phyloP scores from a whole-genome alignment of 805 yeast genomes.

The Diddensiella caesifluorescens region DNA sequence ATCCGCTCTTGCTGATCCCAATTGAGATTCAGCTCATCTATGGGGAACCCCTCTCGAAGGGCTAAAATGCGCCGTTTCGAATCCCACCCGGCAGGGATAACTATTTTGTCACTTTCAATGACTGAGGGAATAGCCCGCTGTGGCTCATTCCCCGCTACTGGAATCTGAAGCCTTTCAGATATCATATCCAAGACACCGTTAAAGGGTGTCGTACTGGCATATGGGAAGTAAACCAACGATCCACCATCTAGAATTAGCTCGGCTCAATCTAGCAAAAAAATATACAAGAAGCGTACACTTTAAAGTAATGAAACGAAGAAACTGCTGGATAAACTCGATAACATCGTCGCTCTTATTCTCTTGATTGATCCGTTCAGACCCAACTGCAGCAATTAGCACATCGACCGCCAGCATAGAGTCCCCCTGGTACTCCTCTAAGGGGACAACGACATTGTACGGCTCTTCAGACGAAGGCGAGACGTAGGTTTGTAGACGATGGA shows the following conservation, averaged over 20 bases:
- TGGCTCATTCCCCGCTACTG: conserved; percentile 16
- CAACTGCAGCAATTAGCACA: conserved; percentile 22
- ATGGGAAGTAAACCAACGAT: conserved; percentile 12
- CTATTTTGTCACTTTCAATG: conserved; percentile 21
- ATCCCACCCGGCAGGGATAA: conserved; percentile 35
- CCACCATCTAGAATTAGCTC: conserved; percentile 8
- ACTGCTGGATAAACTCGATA: conserved; percentile 29
- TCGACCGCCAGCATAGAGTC: conserved; percentile 28
- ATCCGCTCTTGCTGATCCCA: conserved; percentile 21
- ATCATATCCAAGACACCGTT: conserved; percentile 14
- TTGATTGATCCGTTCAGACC: conserved; percentile 14
- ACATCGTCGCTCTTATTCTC: conserved; percentile 19
- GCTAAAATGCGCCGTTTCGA: conserved; percentile 28
- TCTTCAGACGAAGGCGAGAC: conserved; percentile 7
- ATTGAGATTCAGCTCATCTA: conserved; percentile 18
- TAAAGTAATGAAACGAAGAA: conserved; percentile 24
- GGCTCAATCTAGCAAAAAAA: neutral
- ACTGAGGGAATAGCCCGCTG: conserved; percentile 20
- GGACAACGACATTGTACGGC: conserved; percentile 20
- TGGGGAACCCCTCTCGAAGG: conserved; percentile 24
- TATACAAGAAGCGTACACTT: conserved; percentile 18
- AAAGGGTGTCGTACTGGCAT: conserved; percentile 6
- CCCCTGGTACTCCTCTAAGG: conserved; percentile 28
- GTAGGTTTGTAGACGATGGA: conserved; percentile 16
- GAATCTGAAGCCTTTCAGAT: conserved; percentile 22